Conservation (phyloP, 352 stramenopile species). For the Phytophthora meadii region DNA sequence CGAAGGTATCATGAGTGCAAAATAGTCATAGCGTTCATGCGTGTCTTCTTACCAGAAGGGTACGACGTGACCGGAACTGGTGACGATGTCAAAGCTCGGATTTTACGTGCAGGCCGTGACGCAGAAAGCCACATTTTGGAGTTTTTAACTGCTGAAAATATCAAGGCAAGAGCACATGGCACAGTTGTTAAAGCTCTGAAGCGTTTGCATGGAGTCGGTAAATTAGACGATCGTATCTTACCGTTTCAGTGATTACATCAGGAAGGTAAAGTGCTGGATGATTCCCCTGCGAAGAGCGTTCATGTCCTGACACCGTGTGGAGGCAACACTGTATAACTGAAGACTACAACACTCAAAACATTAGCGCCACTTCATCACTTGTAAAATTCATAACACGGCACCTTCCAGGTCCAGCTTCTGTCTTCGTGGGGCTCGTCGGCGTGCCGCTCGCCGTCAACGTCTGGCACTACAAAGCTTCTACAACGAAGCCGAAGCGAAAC, state of each 20-base stretch:
- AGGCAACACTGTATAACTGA: too few relatives aligned
- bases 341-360: too few relatives aligned
- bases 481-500: too few relatives aligned
- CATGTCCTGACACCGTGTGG: not conserved
- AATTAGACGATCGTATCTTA: slow-evolving; percentile 12
- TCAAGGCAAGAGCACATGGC: slow-evolving; percentile 2
- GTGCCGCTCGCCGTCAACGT: too few relatives aligned
- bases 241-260: not conserved
- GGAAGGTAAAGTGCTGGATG: not conserved
- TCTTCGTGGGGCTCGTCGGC: too few relatives aligned
- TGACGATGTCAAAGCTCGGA: not conserved
- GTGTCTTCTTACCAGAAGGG: slow-evolving; percentile 6
- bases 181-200: slow-evolving; percentile 13
- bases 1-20: slow-evolving; percentile 11
- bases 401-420: too few relatives aligned
- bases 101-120: not conserved
- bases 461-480: too few relatives aligned
- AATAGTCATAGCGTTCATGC: slow-evolving; percentile 10
- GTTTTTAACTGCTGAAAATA: not conserved
- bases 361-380: too few relatives aligned
- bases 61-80: slow-evolving; percentile 9
- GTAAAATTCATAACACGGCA: too few relatives aligned
- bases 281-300: not conserved
- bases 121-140: not conserved
- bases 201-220: slow-evolving; percentile 4